Evolutionary conservation across 2,329 filamentous ascomycete species (phyloP).

Genomic region (Fusarium metavorans): DNA sequence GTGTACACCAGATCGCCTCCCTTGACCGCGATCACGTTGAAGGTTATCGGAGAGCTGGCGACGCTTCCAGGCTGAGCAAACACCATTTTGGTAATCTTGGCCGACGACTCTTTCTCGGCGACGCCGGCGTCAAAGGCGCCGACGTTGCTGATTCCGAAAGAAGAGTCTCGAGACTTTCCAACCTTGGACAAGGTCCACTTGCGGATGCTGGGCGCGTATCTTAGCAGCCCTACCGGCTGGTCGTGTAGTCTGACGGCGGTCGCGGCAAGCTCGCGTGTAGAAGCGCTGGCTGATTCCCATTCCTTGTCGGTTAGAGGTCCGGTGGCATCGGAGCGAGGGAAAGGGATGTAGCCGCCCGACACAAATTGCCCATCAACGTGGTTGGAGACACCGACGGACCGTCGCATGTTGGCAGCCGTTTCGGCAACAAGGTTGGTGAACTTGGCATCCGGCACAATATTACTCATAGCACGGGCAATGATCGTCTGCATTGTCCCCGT

Average conservation of each 20-base stretch:
- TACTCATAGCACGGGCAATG: constrained; percentile 38
- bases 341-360: constrained; percentile 30
- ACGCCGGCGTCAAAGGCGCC: constrained; percentile 25
- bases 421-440: constrained; percentile 41
- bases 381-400: constrained; percentile 31
- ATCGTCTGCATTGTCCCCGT: constrained; percentile 36
- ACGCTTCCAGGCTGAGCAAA: constrained; percentile 42
- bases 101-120: not conserved
- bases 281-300: constrained; percentile 30
- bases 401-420: constrained; percentile 42
- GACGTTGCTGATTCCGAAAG: constrained; percentile 41
- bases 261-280: constrained; percentile 27
- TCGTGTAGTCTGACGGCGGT: constrained; percentile 28
- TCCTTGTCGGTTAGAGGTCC: constrained; percentile 31
- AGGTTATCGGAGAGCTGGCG: constrained; percentile 29
- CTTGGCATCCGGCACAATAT: constrained; percentile 16
- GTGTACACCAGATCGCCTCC: constrained; percentile 37
- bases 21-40: constrained; percentile 38
- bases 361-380: constrained; percentile 29
- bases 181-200: constrained; percentile 39
- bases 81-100: constrained; percentile 32
- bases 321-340: constrained; percentile 10
- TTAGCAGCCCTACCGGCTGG: constrained; percentile 34
- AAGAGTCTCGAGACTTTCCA: constrained; percentile 36
- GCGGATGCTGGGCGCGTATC: constrained; percentile 38